Evolutionary conservation across 768 basidiomycete genomes (phyloP).

Genomic region (Albatrellus ellisii): DNA sequence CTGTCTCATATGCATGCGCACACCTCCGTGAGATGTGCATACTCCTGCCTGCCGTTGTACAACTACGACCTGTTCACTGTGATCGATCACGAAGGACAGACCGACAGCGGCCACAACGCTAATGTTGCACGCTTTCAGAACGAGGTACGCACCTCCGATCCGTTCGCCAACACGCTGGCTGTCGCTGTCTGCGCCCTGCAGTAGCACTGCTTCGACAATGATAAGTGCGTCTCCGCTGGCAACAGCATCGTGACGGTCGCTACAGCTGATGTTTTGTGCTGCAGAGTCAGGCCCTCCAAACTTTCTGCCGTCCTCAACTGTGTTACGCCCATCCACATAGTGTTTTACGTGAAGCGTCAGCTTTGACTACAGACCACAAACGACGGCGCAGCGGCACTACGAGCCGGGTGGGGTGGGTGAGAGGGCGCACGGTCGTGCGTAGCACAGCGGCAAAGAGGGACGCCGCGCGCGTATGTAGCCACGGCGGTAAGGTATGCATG

Average conservation of each 20-base stretch:
- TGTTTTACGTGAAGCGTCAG: constrained; percentile 86
- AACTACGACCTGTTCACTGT: constrained; percentile 89
- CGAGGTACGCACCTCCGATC: constrained; percentile 39
- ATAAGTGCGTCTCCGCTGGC: constrained; percentile 48
- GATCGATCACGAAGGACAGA: constrained; percentile 88
- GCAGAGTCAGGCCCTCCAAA: constrained; percentile 59
- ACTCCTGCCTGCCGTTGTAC: no score
- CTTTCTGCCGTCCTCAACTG: constrained; percentile 46
- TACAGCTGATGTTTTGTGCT: constrained; percentile 4
- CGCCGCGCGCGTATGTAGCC: no score
- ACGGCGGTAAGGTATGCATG: no score
- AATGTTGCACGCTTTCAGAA: constrained; percentile 76
- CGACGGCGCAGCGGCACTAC: constrained; percentile 5
- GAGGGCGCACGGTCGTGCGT: constrained; percentile 4
- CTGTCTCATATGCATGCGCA: no score
- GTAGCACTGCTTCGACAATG: constrained; percentile 95
- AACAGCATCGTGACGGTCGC: constrained; percentile 4
- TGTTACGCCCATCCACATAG: constrained; percentile 77
- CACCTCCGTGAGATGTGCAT: no score
- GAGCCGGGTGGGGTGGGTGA: constrained; percentile 11
- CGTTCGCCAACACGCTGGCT: neutral
- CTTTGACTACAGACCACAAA: constrained; percentile 64
- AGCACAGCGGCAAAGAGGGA: no score
- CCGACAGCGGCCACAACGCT: constrained; percentile 92
- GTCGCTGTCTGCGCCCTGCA: constrained; percentile 19